A percentile compares a stretch with the other conserved stretches of the same genome.
Evolutionary conservation across 495 filamentous ascomycete species (phyloP).

Genomic region (Penicillium pulvis): DNA sequence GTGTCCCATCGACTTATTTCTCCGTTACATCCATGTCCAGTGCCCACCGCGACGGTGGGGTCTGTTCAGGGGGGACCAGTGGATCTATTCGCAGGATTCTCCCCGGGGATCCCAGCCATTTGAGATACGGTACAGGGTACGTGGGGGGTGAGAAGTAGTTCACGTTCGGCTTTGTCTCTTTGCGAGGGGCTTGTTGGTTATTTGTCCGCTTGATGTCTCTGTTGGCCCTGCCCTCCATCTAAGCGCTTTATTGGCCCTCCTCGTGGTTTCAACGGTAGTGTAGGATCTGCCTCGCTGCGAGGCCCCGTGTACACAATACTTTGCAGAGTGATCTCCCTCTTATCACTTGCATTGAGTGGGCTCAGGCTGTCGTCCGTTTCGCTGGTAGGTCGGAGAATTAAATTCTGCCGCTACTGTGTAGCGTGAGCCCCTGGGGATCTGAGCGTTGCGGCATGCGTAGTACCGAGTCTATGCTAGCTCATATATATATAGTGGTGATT

Average conservation of each 20-base stretch:
- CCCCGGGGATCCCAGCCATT: slow-evolving; percentile 26
- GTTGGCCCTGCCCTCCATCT: not conserved
- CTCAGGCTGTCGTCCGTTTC: not conserved
- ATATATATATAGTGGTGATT: no score
- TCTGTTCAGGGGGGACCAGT: slow-evolving; percentile 17
- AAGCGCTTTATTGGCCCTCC: not conserved
- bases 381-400: not conserved
- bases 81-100: slow-evolving; percentile 31
- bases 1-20: slow-evolving; percentile 29
- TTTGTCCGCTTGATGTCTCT: not conserved
- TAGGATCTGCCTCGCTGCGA: not conserved
- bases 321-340: slow-evolving; percentile 4
- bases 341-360: slow-evolving; percentile 9
- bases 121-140: slow-evolving; percentile 22
- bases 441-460: not conserved
- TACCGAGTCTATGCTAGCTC: no score
- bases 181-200: not conserved
- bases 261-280: not conserved
- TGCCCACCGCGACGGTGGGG: slow-evolving; percentile 33
- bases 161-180: not conserved
- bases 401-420: not conserved
- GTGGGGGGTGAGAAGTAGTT: not conserved
- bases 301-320: not conserved
- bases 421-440: not conserved
- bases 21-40: slow-evolving; percentile 37